Evolutionary conservation across 176 grass and related monocot genomes (phyloP).

Genomic region (Cenchrus americanus): DNA sequence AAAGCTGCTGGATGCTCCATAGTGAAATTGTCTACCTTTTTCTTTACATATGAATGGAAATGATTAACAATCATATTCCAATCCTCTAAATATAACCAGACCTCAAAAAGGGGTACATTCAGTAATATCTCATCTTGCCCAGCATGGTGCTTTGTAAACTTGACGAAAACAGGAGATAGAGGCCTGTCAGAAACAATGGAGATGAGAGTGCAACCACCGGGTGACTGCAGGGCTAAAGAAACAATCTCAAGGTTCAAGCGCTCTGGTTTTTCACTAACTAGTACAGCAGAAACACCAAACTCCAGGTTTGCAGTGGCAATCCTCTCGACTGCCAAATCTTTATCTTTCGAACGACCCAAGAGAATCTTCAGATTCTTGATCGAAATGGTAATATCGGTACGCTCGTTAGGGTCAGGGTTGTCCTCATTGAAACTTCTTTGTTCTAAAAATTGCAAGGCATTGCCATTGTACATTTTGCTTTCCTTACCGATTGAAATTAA

Average conservation of each 20-base stretch:
- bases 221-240: constrained; percentile 61
- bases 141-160: constrained; percentile 46
- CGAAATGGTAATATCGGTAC: constrained; percentile 66
- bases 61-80: constrained; percentile 71
- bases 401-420: constrained; percentile 46
- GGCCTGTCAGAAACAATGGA: constrained; percentile 59
- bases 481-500: constrained; percentile 64
- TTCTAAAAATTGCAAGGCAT: constrained; percentile 69
- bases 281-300: constrained; percentile 69
- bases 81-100: constrained; percentile 85
- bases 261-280: constrained; percentile 60
- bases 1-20: constrained; percentile 37
- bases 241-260: constrained; percentile 57
- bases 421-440: constrained; percentile 42
- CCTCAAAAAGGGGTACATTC: constrained; percentile 63
- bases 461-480: constrained; percentile 77
- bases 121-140: constrained; percentile 61
- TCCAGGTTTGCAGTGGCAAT: constrained; percentile 67
- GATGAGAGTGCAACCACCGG: constrained; percentile 44
- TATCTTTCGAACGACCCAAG: constrained; percentile 59
- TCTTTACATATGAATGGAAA: constrained; percentile 57
- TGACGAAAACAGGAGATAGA: constrained; percentile 66
- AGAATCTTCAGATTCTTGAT: constrained; percentile 59
- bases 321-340: constrained; percentile 48
- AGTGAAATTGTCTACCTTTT: constrained; percentile 40